Conservation (phyloP, 2,329 filamentous ascomycete genomes). For the Colletotrichum higginsianum region DNA sequence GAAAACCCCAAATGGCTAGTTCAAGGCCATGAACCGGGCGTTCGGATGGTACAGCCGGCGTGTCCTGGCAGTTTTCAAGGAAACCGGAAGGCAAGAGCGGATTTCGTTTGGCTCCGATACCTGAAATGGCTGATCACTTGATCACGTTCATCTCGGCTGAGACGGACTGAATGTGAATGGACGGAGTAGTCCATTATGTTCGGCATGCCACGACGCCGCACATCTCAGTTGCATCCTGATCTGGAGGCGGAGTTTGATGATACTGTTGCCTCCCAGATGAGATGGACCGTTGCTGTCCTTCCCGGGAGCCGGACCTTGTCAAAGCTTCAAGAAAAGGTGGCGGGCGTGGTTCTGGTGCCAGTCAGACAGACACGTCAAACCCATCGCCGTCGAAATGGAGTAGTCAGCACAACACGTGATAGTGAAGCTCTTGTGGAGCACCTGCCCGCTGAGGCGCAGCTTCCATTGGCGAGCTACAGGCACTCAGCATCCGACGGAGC, state of each 20-base stretch:
- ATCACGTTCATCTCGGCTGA: not conserved
- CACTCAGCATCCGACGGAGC: not conserved
- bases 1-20: not conserved
- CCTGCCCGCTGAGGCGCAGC: not conserved
- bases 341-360: not conserved
- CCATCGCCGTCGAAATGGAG: not conserved
- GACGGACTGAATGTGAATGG: not conserved
- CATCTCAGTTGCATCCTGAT: not conserved
- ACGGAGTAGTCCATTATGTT: not conserved
- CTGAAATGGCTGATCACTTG: conserved; percentile 12
- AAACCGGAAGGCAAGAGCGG: not conserved
- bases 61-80: not conserved
- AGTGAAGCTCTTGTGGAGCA: conserved; percentile 8
- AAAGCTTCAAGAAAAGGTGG: too few relatives aligned
- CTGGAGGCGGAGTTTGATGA: not conserved
- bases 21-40: not conserved
- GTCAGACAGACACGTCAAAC: not conserved
- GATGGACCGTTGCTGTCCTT: not conserved
- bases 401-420: conserved; percentile 7
- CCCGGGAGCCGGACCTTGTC: not conserved
- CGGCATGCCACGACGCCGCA: not conserved
- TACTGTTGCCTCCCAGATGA: not conserved
- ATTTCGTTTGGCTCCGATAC: not conserved
- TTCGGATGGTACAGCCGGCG: not conserved
- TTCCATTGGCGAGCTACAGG: not conserved